These are phyloP conservation scores for Russula sp. DNA, from an alignment of 768 basidiomycete genomes.

Conservation along the genomic window DNA sequence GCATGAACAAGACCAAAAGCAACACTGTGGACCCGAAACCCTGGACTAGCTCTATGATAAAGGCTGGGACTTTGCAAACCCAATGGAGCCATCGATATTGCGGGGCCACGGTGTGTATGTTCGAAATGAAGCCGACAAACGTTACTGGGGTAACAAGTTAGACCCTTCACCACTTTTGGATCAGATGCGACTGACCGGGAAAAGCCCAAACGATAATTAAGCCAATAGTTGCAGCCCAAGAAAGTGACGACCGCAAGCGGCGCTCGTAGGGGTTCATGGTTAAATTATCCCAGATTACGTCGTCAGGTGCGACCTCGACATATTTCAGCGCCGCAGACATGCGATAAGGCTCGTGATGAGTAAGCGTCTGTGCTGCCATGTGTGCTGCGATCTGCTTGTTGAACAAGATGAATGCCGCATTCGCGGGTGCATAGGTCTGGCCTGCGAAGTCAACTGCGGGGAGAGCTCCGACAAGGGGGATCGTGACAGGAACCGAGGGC, in stretches of 20 bases:
- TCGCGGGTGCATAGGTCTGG: constrained; percentile 30
- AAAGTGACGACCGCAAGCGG: constrained; percentile 34
- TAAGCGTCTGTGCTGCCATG: constrained; percentile 65
- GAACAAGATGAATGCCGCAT: constrained; percentile 84
- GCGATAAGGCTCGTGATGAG: constrained; percentile 74
- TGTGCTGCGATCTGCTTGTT: constrained; percentile 91
- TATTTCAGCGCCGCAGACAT: constrained; percentile 58
- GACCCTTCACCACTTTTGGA: not conserved
- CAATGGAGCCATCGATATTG: constrained; percentile 64
- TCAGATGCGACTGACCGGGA: constrained; percentile 44
- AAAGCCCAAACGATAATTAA: constrained; percentile 86
- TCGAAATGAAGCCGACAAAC: constrained; percentile 79
- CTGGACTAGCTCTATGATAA: constrained; percentile 74
- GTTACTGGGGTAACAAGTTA: constrained; percentile 23
- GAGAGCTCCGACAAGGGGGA: constrained; percentile 15
- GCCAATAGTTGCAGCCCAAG: constrained; percentile 68
- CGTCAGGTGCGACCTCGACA: constrained; percentile 76
- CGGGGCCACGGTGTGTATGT: constrained; percentile 59
- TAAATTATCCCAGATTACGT: constrained; percentile 91
- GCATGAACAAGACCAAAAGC: constrained; percentile 86
- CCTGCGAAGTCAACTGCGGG: constrained; percentile 19
- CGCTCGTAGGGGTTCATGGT: constrained; percentile 82
- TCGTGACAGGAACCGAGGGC: constrained; percentile 7
- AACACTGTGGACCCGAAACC: constrained; percentile 86
- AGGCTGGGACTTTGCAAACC: constrained; percentile 62